Base-by-base conservation (phyloP, 2,329 filamentous ascomycete genomes). In the Calonectria honghensis region DNA sequence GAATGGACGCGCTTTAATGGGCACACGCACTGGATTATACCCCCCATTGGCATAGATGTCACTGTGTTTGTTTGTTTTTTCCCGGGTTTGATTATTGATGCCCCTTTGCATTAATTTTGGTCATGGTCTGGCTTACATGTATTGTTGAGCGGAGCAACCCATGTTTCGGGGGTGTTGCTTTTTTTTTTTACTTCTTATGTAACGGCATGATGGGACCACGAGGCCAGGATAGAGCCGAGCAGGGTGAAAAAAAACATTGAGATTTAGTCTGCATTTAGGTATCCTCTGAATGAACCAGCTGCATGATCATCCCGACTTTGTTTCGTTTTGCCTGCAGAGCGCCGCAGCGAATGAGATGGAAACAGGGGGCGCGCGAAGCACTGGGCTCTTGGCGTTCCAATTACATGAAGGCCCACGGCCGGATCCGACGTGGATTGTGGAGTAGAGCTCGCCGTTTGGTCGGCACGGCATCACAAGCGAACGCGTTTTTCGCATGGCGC, bases 11-110 rank as follows among this genome's bases (percentile, higher is more conserved):
- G 39, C 61, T 51, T 51, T 52, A 67, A 76, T 29, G 76, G 77
- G 73, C 75, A 50, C 29, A 76, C 71, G 66, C 72, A 68, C 75
- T 65, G 68, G 75, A 81, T 76, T 78, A 79, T 81, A 81, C 79
- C 74, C 71, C 41, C 78, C 77, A 79, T 74, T 74, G 76, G 76
- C 70, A 52, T 66, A 59, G 76, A 39, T 67, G 63, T 68, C 70
- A 16, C 72, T 71, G 45, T 70, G 48, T 68, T 48, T 45, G 3
- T 69, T 64, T 67, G n/a, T n/a, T 68, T 61, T 48, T 29, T 66
- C 24, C 7, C 39, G n/a, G 50, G 29, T 50, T 24, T 27, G 27
- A 61, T 45, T 52, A 32, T 4, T 11, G 7, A 16, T 41, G 37
- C 39, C 11, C 24, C 57, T 68, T 68, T 14, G 64, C 31, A 65